Evolutionary conservation across 768 basidiomycete species (phyloP), one percentile per base, ranked within the genome.

Genomic region (Leccinum variicolor): DNA sequence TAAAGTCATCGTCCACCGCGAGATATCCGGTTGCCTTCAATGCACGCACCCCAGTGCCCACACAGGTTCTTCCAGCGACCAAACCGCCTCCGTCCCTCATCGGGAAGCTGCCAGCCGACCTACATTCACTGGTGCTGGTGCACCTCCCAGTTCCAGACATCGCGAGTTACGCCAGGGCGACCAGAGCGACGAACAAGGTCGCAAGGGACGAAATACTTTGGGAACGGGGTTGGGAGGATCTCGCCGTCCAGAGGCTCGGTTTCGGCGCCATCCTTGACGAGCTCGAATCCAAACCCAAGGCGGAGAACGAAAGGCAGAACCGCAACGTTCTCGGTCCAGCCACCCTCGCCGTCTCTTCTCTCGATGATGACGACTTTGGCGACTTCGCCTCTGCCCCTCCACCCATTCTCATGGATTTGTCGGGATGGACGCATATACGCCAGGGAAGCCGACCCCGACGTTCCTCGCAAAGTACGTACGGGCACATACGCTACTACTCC

Each of bases 111-210:
- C 94, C 96, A 5, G 78, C 82, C 19, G 85, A 87, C 59, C 74
- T 96, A 5, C 89, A 95, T 67, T 74, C 90, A 25, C 76, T 87
- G 47, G 79, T 98, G 59, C 77, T 97, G 60, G 74, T 81, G 3
- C 81, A 84, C 68, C 77, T 95, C 25, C 86, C 94, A 7, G 73
- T 98, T 17, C 84, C 89, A 17, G 94, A 96, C 70, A 70, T 97
- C 21, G 85, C 90, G 2, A 78, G 84, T 0, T 92, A 95, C 64
- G 84, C 87, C 6, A 79, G 84, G 47, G 79, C 78, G 41, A 90
- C 80, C 54, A 81, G 85, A 54, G 83, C 89, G 28, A 79, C 90
- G 15, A 79, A 84, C 14, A 75, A 77, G 3, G 74, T 95, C 25
- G 80, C 81, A 3, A 73, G 77, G n/a, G 85, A 90, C 57, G 94